Evolutionary conservation across 345 rosid genomes (phyloP), one percentile per base, ranked within the genome.

Genomic region (Acer campestre): DNA sequence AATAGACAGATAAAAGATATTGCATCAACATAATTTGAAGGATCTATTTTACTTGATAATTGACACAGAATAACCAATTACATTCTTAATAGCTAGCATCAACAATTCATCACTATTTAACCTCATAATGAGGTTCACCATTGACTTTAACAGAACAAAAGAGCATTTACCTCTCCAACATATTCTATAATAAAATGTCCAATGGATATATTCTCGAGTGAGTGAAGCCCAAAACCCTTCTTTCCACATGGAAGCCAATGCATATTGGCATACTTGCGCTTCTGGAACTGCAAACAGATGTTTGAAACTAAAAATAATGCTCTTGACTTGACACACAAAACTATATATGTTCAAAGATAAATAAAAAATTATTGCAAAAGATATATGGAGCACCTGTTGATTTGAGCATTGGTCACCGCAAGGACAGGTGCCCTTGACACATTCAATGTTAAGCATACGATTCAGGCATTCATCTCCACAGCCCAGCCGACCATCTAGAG

Each of bases 401-500:
- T 96, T 96, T 82, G 99, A 96, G 79, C 99, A 96, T 27, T 85
- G 86, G 68, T 88, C 92, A 59, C 98, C 94, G 79, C 97, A 90
- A 16, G 99, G 98, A 71, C 99, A 96, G 84, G 98, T 94, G 82
- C 94, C 91, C 74, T 83, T 89, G 84, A 92, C 93, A 75, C 99
- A 96, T 89, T 96, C 98, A 84, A 96, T 94, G 86, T 96, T 96
- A 67, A 94, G 92, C 93, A 96, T 90, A 78, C 99, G 93, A 80
- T 96, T 96, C 84, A 96, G 88, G 82, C 99, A 96, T 83, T 90
- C 94, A 79, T 96, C 99, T 63, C 98, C 92, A 80, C 99, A 96
- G 72, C 99, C 99, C 71, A 84, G 81, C 69, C 82, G 75, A 55
- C 90, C 91, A 69, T 86, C 90, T 70, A 76, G 80, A 75, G 91